phyloP scores from a whole-genome alignment of 805 yeast species.

The Pichia heedii region DNA sequence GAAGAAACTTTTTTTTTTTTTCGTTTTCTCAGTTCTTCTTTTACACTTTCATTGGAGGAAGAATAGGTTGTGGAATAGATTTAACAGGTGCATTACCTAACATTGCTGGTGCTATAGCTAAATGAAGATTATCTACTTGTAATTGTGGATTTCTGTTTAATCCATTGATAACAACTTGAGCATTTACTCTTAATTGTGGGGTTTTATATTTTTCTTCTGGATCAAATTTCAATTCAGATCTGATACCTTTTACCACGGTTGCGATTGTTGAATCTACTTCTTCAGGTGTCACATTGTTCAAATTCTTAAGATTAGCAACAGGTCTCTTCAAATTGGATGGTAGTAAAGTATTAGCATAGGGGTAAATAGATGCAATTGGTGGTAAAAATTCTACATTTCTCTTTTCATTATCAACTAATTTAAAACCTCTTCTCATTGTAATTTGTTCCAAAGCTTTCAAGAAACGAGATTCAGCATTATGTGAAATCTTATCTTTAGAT shows the following conservation, averaged over 20 bases:
- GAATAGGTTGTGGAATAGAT: constrained; percentile 16
- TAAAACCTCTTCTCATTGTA: constrained; percentile 17
- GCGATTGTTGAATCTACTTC: constrained; percentile 17
- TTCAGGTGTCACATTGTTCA: constrained; percentile 12
- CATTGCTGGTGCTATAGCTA: constrained; percentile 12
- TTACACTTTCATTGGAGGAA: constrained; percentile 11
- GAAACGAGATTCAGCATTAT: constrained; percentile 20
- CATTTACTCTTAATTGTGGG: constrained; percentile 19
- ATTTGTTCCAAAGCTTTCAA: constrained; percentile 23
- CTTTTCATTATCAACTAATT: constrained; percentile 10
- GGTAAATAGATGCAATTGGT: constrained; percentile 14
- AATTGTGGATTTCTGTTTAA: constrained; percentile 25
- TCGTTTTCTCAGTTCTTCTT: too few species aligned
- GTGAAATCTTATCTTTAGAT: constrained; percentile 21
- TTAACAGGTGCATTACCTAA: constrained; percentile 15
- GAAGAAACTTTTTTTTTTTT: too few species aligned
- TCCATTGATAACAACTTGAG: constrained; percentile 24
- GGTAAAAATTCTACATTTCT: constrained; percentile 14
- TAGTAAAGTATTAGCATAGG: constrained; percentile 19
- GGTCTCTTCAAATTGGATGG: constrained; percentile 15
- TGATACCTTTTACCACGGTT: constrained; percentile 21
- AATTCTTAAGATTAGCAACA: constrained; percentile 8
- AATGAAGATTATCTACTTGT: constrained; percentile 21
- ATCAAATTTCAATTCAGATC: constrained; percentile 19
- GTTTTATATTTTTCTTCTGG: constrained; percentile 17